Evolutionary conservation across 352 stramenopile genomes (phyloP).

Genomic region (Phytophthora citricola): DNA sequence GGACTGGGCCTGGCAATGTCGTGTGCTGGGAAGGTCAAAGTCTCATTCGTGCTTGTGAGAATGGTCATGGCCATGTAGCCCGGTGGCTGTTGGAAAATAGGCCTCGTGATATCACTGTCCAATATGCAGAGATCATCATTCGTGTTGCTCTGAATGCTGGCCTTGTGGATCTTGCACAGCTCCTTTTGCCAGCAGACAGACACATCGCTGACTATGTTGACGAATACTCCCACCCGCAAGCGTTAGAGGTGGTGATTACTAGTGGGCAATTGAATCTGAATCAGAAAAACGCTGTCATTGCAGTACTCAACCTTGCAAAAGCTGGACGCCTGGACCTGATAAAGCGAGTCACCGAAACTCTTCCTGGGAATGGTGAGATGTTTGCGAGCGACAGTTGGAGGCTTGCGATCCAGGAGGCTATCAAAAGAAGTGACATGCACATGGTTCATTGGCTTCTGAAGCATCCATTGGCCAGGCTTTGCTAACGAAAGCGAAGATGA

Average conservation of each 20-base stretch:
- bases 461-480: not conserved
- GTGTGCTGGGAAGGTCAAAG: not conserved
- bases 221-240: not conserved
- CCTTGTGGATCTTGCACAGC: not conserved
- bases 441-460: not conserved
- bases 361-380: not conserved
- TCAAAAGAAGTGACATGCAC: not conserved
- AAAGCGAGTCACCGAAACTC: not conserved
- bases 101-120: not conserved
- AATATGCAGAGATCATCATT: not conserved
- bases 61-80: not conserved
- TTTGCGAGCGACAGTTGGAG: not conserved
- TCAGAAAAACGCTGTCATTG: not conserved
- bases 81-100: not conserved
- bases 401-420: not conserved
- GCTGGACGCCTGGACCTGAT: conserved; percentile 2
- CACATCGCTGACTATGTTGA: conserved; percentile 1
- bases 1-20: not conserved
- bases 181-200: not conserved
- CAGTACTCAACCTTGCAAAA: not conserved
- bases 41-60: not conserved
- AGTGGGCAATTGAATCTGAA: not conserved
- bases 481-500: not conserved
- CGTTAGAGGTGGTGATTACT: not conserved
- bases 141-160: not conserved